A percentile compares a stretch with the other conserved stretches of the same genome.
Conservation (phyloP, 768 basidiomycete species). For the Amanita rimosa region DNA sequence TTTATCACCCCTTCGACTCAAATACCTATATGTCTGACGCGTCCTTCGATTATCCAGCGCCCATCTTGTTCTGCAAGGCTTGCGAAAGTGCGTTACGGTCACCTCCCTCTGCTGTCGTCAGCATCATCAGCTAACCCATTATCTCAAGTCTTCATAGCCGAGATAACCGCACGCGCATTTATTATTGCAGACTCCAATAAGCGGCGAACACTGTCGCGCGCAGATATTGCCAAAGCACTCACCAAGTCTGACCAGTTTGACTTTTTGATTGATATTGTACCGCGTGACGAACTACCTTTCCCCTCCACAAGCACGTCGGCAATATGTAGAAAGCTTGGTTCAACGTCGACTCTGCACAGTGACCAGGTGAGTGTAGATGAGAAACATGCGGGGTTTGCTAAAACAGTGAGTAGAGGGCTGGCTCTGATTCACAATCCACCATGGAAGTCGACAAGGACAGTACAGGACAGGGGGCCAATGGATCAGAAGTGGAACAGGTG, state of each 20-base stretch:
- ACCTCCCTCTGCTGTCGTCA: not conserved
- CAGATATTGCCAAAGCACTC: slow-evolving; percentile 89
- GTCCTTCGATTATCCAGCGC: slow-evolving; percentile 37
- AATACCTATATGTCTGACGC: not conserved
- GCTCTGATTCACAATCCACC: not conserved
- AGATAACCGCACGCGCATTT: slow-evolving; percentile 93
- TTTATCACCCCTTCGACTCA: slow-evolving; percentile 8
- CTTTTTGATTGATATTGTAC: slow-evolving; percentile 94
- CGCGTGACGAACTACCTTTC: slow-evolving; percentile 59
- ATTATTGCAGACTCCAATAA: slow-evolving; percentile 94
- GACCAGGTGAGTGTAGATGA: not conserved
- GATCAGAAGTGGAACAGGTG: not conserved
- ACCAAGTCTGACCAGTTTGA: slow-evolving; percentile 94
- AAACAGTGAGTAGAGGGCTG: not conserved
- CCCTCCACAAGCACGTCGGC: slow-evolving; percentile 11
- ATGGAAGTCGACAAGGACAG: slow-evolving; percentile 2
- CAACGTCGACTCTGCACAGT: not conserved
- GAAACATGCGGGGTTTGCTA: no score
- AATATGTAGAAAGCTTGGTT: not conserved
- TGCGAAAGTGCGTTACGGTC: slow-evolving; percentile 77
- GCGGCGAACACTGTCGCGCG: slow-evolving; percentile 86
- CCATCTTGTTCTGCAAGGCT: slow-evolving; percentile 94
- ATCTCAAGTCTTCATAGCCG: slow-evolving; percentile 79
- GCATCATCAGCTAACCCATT: not conserved
- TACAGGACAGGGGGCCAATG: not conserved